These are phyloP conservation scores for Akanthomyces uredinophilus DNA, from an alignment of 2,329 filamentous ascomycete species.

Conservation along the genomic window DNA sequence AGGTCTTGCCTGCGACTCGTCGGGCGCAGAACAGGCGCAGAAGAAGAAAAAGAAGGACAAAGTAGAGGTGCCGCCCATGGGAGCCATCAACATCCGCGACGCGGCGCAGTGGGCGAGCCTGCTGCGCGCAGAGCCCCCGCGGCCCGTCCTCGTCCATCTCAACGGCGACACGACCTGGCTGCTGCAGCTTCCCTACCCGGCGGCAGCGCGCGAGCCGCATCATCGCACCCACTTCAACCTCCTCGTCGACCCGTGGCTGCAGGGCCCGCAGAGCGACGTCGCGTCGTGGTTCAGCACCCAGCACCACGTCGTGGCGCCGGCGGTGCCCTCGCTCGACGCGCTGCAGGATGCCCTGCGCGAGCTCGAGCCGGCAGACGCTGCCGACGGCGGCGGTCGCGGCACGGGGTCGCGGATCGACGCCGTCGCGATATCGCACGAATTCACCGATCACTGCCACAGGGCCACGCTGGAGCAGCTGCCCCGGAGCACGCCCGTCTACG, in stretches of 20 bases:
- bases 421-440: conserved; percentile 59
- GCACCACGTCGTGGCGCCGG: conserved; percentile 52
- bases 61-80: not conserved
- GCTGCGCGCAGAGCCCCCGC: conserved; percentile 17
- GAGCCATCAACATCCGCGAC: conserved; percentile 15
- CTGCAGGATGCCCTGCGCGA: conserved; percentile 47
- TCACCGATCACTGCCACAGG: conserved; percentile 63
- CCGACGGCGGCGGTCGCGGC: not conserved
- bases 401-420: conserved; percentile 50
- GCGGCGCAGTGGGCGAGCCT: conserved; percentile 19
- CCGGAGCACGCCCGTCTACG: conserved; percentile 51
- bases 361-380: conserved; percentile 33
- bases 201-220: conserved; percentile 10
- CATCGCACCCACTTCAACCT: conserved; percentile 54
- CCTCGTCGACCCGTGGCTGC: conserved; percentile 61
- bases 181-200: conserved; percentile 53
- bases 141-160: conserved; percentile 53
- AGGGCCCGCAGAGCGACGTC: conserved; percentile 57
- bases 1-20: not conserved
- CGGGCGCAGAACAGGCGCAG: too few relatives aligned
- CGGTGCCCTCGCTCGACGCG: conserved; percentile 49
- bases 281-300: conserved; percentile 61
- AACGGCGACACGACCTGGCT: conserved; percentile 66
- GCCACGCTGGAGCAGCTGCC: conserved; percentile 54
- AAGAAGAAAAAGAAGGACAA: not conserved